A percentile compares a stretch with the other conserved stretches of the same genome.
Evolutionary conservation across 176 grass and related monocot genomes (phyloP).

Genomic region (Ananas comosus): DNA sequence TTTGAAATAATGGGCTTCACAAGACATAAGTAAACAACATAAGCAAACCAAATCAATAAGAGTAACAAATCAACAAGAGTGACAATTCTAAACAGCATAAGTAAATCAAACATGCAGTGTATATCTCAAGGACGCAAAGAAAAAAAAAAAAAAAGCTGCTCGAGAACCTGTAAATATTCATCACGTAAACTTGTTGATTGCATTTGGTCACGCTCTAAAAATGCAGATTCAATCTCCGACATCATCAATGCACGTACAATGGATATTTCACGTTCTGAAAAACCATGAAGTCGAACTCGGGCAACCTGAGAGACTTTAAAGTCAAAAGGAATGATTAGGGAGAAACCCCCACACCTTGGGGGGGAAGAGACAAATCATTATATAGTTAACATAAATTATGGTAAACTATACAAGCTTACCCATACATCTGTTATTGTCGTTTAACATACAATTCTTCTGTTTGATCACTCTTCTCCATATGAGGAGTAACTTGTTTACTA

Average conservation of each 20-base stretch:
- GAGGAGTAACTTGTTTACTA: no score
- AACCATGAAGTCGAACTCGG: slow-evolving; percentile 81
- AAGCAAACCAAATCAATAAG: not conserved
- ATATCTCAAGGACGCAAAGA: no score
- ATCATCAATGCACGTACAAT: slow-evolving; percentile 96
- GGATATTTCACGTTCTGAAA: slow-evolving; percentile 98
- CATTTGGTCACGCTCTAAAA: slow-evolving; percentile 98
- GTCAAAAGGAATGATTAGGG: slow-evolving; percentile 16
- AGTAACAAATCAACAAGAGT: not conserved
- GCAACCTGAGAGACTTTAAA: slow-evolving; percentile 62
- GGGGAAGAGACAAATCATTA: slow-evolving; percentile 8
- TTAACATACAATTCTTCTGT: no score
- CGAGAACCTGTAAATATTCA: slow-evolving; percentile 75
- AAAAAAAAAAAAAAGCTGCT: no score
- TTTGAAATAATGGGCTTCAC: not conserved
- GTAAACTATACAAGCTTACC: no score
- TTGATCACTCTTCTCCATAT: no score
- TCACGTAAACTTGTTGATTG: slow-evolving; percentile 83
- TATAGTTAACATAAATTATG: not conserved
- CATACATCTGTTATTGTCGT: no score
- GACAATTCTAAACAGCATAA: not conserved
- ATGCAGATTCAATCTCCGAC: slow-evolving; percentile 98
- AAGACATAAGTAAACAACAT: no score
- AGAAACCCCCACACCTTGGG: slow-evolving; percentile 14
- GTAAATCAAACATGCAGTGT: not conserved